Conservation (phyloP, 2,329 filamentous ascomycete species). For the Chrysoporthe puriensis region DNA sequence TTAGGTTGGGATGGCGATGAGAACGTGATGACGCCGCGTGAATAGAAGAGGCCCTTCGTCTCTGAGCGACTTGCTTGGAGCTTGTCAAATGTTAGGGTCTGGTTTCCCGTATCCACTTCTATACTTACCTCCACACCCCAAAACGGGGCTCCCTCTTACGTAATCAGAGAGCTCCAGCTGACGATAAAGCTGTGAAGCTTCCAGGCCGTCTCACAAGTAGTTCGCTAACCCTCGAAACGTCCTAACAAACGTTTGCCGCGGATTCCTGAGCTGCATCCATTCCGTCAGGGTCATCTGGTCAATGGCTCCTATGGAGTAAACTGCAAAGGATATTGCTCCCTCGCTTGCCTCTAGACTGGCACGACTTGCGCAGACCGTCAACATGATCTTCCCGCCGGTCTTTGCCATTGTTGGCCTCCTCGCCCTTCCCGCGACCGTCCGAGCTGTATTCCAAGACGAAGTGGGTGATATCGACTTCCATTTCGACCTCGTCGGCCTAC, state of each 20-base stretch:
- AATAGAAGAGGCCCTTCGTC: too few species aligned
- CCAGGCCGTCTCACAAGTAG: not conserved
- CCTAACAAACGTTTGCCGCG: not conserved
- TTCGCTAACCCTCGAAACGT: not conserved
- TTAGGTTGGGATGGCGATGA: too few species aligned
- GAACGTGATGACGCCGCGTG: too few species aligned
- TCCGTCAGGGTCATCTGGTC: not conserved
- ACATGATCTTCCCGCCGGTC: slow-evolving; percentile 25
- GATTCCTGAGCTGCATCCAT: not conserved
- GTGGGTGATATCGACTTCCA: slow-evolving; percentile 93
- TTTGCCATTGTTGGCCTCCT: slow-evolving; percentile 38
- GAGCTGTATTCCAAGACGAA: slow-evolving; percentile 85
- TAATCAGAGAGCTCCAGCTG: not conserved
- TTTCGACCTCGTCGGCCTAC: slow-evolving; percentile 82
- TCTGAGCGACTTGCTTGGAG: too few species aligned
- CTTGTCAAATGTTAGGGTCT: too few species aligned
- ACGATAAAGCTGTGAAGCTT: slow-evolving; percentile 5
- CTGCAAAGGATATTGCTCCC: not conserved
- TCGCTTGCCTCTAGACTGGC: slow-evolving; percentile 2
- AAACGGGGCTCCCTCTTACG: not conserved
- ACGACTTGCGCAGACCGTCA: slow-evolving; percentile 22
- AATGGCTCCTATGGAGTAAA: slow-evolving; percentile 23
- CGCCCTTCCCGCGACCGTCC: slow-evolving; percentile 52
- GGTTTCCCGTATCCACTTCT: too few species aligned
- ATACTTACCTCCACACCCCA: too few species aligned